These are phyloP conservation scores for Sphagnum tenellum DNA, from an alignment of 225 moss, liverwort and hornwort genomes.

Conservation along the genomic window DNA sequence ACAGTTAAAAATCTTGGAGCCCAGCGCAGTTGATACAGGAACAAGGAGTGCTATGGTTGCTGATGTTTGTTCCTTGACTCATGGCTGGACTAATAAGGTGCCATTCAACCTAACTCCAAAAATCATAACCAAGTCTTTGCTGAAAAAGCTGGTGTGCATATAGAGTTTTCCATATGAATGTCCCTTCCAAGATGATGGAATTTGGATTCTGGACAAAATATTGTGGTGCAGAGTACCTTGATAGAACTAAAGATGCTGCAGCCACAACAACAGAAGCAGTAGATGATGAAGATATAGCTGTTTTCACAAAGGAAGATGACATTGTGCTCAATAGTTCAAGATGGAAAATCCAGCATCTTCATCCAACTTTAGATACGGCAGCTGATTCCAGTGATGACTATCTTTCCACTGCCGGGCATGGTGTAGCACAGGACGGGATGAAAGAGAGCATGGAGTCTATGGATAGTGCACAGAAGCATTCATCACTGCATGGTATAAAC, in stretches of 20 bases:
- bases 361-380: slow-evolving; percentile 89
- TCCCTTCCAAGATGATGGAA: slow-evolving; percentile 83
- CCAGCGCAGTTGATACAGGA: slow-evolving; percentile 68
- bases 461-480: slow-evolving; percentile 52
- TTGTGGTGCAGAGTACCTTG: slow-evolving; percentile 93
- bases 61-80: slow-evolving; percentile 81
- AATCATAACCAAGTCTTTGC: slow-evolving; percentile 97
- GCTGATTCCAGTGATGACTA: slow-evolving; percentile 93
- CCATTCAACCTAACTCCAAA: slow-evolving; percentile 95
- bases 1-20: slow-evolving; percentile 44
- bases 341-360: slow-evolving; percentile 53
- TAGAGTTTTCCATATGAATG: slow-evolving; percentile 79
- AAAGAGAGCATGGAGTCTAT: slow-evolving; percentile 61
- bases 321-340: slow-evolving; percentile 53
- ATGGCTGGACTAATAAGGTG: slow-evolving; percentile 89
- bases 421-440: slow-evolving; percentile 71
- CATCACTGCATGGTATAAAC: slow-evolving; percentile 68
- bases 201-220: slow-evolving; percentile 96
- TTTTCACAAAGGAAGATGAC: slow-evolving; percentile 81
- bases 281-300: slow-evolving; percentile 92
- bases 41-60: slow-evolving; percentile 95
- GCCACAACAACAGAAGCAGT: slow-evolving; percentile 98
- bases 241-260: slow-evolving; percentile 83
- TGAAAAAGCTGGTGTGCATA: slow-evolving; percentile 95
- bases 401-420: slow-evolving; percentile 71